Percentiles rank a stretch among this genome's conserved stretches.
Conservation (phyloP, 2,329 filamentous ascomycete species). For the Sordariomycetes sp. region DNA sequence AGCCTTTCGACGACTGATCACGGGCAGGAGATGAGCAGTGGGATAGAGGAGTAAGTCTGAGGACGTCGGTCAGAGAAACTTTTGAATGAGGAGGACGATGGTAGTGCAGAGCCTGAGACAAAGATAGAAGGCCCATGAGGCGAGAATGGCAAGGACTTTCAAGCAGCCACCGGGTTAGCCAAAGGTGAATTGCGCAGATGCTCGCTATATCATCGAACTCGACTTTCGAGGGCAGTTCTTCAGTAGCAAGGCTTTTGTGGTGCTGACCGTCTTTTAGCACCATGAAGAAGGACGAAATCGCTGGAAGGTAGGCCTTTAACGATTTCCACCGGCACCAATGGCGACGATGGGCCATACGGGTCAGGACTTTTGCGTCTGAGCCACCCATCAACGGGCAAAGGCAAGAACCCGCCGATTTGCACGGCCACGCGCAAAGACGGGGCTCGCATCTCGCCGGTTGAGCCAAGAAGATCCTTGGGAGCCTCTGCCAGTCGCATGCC, state of each 20-base stretch:
- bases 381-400: constrained; percentile 12
- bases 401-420: constrained; percentile 19
- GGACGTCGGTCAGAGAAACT: constrained; percentile 9
- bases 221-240: not conserved
- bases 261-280: too few relatives aligned
- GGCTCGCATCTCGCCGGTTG: constrained; percentile 13
- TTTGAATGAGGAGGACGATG: constrained; percentile 18
- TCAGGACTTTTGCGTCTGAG: too few relatives aligned
- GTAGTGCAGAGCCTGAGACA: constrained; percentile 36
- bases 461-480: constrained; percentile 16
- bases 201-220: not conserved
- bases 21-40: too few relatives aligned
- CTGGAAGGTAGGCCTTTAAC: too few relatives aligned
- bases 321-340: too few relatives aligned
- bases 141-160: too few relatives aligned
- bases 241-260: not conserved
- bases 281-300: too few relatives aligned
- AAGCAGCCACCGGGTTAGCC: not conserved
- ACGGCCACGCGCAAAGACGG: constrained; percentile 12
- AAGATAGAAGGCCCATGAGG: constrained; percentile 24
- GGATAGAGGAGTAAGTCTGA: not conserved
- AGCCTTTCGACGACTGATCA: too few relatives aligned
- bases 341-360: too few relatives aligned
- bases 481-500: not conserved
- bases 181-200: constrained; percentile 1